Evolutionary conservation across 106 monocot genomes (phyloP).

Genomic region (Dendrobium chrysotoxum): DNA sequence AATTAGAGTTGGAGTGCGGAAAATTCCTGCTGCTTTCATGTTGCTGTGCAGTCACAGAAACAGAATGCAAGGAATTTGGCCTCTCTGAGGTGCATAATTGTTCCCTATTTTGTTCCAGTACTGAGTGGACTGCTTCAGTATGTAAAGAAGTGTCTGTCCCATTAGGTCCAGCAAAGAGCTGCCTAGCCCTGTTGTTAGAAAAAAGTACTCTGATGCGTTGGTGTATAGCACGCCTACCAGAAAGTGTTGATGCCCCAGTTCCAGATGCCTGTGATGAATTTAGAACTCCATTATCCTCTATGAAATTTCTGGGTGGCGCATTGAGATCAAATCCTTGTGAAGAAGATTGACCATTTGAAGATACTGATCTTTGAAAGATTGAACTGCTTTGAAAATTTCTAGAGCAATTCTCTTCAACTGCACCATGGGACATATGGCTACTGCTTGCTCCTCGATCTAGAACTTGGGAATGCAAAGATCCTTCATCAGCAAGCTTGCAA

Average conservation of each 20-base stretch:
- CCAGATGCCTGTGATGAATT: conserved; percentile 27
- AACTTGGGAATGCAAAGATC: conserved; percentile 17
- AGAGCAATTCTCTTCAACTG: conserved; percentile 3
- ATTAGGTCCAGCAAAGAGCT: conserved; percentile 2
- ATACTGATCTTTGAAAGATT: conserved; percentile 10
- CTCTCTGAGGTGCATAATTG: background rate
- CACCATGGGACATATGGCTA: background rate
- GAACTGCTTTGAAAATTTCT: background rate
- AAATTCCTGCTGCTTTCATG: conserved; percentile 14
- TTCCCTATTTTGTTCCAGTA: conserved; percentile 7
- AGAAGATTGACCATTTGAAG: conserved; percentile 14
- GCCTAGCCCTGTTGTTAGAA: conserved; percentile 39
- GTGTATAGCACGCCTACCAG: conserved; percentile 58
- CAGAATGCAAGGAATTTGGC: background rate
- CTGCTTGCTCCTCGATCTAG: conserved; percentile 13
- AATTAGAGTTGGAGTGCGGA: conserved; percentile 11
- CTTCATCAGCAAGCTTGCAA: conserved; percentile 40
- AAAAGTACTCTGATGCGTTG: conserved; percentile 49
- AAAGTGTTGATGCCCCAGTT: conserved; percentile 47
- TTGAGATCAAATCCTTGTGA: conserved; percentile 39
- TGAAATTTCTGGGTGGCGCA: conserved; percentile 26
- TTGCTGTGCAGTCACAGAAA: background rate
- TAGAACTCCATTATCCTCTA: conserved; percentile 12
- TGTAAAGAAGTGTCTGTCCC: background rate
- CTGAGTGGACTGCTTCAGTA: conserved; percentile 9